Evolutionary conservation across 192 early-diverging fungal genomes (phyloP).

Genomic region (Coemansia sp.): DNA sequence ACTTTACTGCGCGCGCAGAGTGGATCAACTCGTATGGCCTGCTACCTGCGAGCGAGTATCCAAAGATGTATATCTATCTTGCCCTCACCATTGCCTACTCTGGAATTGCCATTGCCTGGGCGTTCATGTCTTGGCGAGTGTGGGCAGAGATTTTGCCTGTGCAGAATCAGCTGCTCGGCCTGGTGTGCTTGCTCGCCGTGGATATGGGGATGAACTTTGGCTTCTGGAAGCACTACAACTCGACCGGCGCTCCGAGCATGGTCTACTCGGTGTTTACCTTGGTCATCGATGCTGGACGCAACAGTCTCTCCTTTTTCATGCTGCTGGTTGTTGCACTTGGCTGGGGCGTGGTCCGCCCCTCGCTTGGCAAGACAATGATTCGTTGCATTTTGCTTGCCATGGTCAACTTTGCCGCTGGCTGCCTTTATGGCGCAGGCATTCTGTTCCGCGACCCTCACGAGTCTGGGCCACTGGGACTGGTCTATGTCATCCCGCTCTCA

Average conservation of each 20-base stretch:
- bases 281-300: slow-evolving; percentile 85
- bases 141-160: slow-evolving; percentile 91
- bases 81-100: slow-evolving; percentile 74
- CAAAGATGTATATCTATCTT: slow-evolving; percentile 88
- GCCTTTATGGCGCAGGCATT: slow-evolving; percentile 83
- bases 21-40: slow-evolving; percentile 83
- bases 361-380: slow-evolving; percentile 88
- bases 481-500: slow-evolving; percentile 87
- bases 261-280: slow-evolving; percentile 76
- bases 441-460: slow-evolving; percentile 73
- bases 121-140: slow-evolving; percentile 71
- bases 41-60: slow-evolving; percentile 85
- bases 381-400: slow-evolving; percentile 75
- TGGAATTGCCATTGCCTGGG: slow-evolving; percentile 77
- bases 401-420: slow-evolving; percentile 86
- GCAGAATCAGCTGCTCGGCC: slow-evolving; percentile 87
- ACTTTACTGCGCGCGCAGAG: slow-evolving; percentile 63
- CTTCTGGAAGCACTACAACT: slow-evolving; percentile 73
- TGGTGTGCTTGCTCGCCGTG: slow-evolving; percentile 83
- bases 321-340: slow-evolving; percentile 93
- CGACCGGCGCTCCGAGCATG: slow-evolving; percentile 61
- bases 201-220: slow-evolving; percentile 95
- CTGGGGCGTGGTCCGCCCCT: slow-evolving; percentile 94
- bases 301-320: slow-evolving; percentile 96
- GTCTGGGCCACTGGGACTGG: slow-evolving; percentile 64